A percentile compares a stretch with the other conserved stretches of the same genome.
Evolutionary conservation across 176 grass and related monocot species (phyloP).

Genomic region (Oryza glumipatula): DNA sequence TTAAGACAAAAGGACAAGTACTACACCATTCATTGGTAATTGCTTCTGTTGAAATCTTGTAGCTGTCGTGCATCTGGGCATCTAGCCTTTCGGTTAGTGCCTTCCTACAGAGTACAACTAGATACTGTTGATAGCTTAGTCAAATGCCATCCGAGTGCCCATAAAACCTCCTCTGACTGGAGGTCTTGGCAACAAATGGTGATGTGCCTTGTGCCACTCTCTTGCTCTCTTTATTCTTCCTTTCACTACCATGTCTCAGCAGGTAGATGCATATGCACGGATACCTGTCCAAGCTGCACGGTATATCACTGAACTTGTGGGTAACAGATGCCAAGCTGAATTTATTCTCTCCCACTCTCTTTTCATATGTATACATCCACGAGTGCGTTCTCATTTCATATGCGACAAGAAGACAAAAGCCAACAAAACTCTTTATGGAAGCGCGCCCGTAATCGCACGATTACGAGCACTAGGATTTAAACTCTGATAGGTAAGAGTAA

Average conservation of each 20-base stretch:
- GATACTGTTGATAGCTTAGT: conserved; percentile 16
- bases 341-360: not conserved
- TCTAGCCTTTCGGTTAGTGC: conserved; percentile 43
- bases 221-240: conserved; percentile 15
- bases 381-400: no score
- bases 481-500: no score
- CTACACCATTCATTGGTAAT: not conserved
- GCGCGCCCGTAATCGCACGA: no score
- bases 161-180: not conserved
- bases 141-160: conserved; percentile 15
- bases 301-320: conserved; percentile 11
- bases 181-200: not conserved
- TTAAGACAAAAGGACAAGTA: not conserved
- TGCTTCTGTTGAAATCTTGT: not conserved
- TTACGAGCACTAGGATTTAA: no score
- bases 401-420: no score
- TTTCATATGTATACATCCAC: no score
- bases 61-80: conserved; percentile 15
- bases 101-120: conserved; percentile 4
- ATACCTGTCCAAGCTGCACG: conserved; percentile 8
- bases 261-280: not conserved
- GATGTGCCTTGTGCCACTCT: not conserved
- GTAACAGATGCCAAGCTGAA: conserved; percentile 24
- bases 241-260: conserved; percentile 11
- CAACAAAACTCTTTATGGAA: no score